A percentile compares a stretch with the other conserved stretches of the same genome.
phyloP scores from a whole-genome alignment of 2,329 filamentous ascomycete species.

The Exophiala sp. region DNA sequence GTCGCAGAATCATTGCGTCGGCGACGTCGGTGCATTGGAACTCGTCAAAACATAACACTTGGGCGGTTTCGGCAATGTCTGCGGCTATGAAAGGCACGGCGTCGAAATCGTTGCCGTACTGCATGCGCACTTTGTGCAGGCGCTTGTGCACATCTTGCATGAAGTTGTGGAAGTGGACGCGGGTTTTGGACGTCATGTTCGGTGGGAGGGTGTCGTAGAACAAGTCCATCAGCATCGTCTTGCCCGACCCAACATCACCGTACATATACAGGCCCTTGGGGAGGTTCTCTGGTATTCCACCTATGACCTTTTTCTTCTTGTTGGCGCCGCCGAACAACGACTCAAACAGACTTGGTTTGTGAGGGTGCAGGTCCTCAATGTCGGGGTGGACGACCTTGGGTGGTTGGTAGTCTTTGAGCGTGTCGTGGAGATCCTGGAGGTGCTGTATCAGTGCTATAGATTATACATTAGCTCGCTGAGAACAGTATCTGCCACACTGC shows the following conservation, averaged over 20 bases:
- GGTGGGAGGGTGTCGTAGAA: constrained; percentile 89
- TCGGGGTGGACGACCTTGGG: constrained; percentile 73
- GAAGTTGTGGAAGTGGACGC: constrained; percentile 99
- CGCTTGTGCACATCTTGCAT: constrained; percentile 97
- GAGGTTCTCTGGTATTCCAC: constrained; percentile 64
- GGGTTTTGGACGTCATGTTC: constrained; percentile 75
- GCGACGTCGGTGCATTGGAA: constrained; percentile 98
- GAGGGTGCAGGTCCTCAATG: constrained; percentile 63
- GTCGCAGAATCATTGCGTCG: constrained; percentile 93
- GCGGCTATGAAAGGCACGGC: constrained; percentile 88
- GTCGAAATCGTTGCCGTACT: constrained; percentile 84
- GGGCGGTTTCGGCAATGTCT: constrained; percentile 81
- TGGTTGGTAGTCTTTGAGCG: constrained; percentile 69
- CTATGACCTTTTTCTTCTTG: constrained; percentile 46
- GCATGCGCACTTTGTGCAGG: constrained; percentile 84
- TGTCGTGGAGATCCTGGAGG: constrained; percentile 83
- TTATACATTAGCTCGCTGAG: background rate
- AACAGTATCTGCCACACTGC: background rate
- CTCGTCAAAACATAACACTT: constrained; percentile 94
- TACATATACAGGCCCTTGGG: constrained; percentile 92
- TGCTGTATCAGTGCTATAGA: constrained; percentile 75
- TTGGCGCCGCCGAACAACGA: constrained; percentile 42
- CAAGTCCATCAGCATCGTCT: constrained; percentile 99
- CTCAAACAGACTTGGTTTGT: constrained; percentile 52
- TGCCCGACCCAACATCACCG: constrained; percentile 93